phyloP scores from a whole-genome alignment of 2,329 filamentous ascomycete species.

The Trichoderma polysporum region DNA sequence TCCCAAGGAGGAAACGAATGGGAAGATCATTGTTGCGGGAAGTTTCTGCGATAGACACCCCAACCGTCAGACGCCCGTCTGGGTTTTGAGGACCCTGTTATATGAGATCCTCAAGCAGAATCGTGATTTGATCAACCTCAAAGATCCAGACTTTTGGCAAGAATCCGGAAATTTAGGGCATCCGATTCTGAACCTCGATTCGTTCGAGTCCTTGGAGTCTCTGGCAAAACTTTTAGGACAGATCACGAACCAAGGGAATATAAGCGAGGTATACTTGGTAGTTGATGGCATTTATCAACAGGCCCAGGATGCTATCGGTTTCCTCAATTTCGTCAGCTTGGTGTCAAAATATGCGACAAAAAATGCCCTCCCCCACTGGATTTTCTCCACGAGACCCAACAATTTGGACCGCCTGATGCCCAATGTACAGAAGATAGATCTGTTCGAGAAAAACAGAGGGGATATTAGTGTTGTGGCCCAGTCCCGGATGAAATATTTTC shows the following conservation, averaged over 20 bases:
- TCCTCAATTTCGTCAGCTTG: neutral
- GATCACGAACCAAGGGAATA: neutral
- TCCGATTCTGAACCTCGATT: neutral
- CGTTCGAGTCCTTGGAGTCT: neutral
- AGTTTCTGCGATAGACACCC: neutral
- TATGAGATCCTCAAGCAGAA: neutral
- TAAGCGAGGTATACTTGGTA: neutral
- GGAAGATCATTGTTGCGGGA: neutral
- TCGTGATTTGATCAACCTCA: neutral
- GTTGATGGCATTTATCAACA: conserved; percentile 7
- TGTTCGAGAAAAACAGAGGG: neutral
- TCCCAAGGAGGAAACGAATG: neutral
- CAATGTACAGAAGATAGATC: neutral
- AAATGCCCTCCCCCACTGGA: neutral
- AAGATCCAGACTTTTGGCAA: neutral
- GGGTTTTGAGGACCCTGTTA: neutral
- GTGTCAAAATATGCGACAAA: neutral
- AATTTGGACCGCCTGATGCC: neutral
- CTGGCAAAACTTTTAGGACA: neutral
- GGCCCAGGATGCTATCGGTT: neutral
- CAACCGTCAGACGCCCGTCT: neutral
- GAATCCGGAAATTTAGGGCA: neutral
- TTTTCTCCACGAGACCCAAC: neutral
- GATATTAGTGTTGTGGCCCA: neutral
- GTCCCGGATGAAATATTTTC: neutral